Evolutionary conservation across 805 yeast species (phyloP).

Genomic region (Tetrapisispora arboricola): DNA sequence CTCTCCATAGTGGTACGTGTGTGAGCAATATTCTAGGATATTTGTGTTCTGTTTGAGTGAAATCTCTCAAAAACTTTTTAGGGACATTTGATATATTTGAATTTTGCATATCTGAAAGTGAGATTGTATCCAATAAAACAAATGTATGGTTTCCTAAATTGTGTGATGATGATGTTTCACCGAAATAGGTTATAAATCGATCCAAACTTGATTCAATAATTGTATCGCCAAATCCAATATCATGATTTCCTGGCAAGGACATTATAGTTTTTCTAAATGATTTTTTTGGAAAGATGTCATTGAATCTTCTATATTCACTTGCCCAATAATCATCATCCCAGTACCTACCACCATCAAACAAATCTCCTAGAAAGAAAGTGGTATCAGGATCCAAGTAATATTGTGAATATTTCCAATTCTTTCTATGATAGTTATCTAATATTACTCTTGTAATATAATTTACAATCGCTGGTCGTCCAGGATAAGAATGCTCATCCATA

Average conservation of each 20-base stretch:
- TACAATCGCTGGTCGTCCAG: constrained; percentile 45
- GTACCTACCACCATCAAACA: constrained; percentile 90
- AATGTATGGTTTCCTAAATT: constrained; percentile 61
- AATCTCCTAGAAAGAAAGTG: constrained; percentile 75
- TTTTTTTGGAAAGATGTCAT: constrained; percentile 50
- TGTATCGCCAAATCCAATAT: constrained; percentile 82
- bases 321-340: constrained; percentile 69
- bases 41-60: constrained; percentile 25
- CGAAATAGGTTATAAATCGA: constrained; percentile 65
- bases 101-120: constrained; percentile 53
- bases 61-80: constrained; percentile 37
- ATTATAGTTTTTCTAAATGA: constrained; percentile 35
- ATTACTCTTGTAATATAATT: constrained; percentile 48
- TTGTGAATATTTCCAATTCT: constrained; percentile 59
- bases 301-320: constrained; percentile 59
- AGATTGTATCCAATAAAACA: constrained; percentile 72
- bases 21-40: constrained; percentile 60
- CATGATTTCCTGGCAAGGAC: constrained; percentile 88
- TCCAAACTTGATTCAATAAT: constrained; percentile 45
- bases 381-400: constrained; percentile 58
- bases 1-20: constrained; percentile 83
- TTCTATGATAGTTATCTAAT: constrained; percentile 69
- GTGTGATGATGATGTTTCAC: constrained; percentile 46
- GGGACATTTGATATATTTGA: constrained; percentile 39
- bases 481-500: constrained; percentile 82